These are phyloP conservation scores for Cladosporium sp. DNA, from an alignment of 2,329 filamentous ascomycete genomes.

Conservation along the genomic window DNA sequence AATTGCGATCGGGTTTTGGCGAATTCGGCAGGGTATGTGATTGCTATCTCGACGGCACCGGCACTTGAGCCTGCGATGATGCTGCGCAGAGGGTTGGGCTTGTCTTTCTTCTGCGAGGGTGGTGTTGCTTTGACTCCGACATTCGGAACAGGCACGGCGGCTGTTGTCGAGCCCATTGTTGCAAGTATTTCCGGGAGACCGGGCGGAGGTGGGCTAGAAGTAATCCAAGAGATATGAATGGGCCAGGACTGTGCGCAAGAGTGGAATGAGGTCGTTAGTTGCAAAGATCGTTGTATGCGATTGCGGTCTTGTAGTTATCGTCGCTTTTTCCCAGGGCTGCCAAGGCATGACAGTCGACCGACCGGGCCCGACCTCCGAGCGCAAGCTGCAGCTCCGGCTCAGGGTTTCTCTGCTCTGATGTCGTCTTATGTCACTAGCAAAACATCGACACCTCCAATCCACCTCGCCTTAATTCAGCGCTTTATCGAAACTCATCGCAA, in stretches of 20 bases:
- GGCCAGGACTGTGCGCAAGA: not conserved
- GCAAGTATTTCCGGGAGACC: not conserved
- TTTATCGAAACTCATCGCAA: not conserved
- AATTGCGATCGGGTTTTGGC: conserved; percentile 93
- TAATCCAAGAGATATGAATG: not conserved
- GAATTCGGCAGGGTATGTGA: conserved; percentile 94
- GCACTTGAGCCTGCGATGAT: conserved; percentile 90
- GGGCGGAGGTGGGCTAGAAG: no score
- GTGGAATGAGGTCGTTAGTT: no score
- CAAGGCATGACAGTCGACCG: no score
- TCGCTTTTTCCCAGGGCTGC: no score
- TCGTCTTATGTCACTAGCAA: conserved; percentile 4
- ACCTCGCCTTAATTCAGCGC: not conserved
- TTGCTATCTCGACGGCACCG: conserved; percentile 89
- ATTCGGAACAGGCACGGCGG: conserved; percentile 21
- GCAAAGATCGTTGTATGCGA: not conserved
- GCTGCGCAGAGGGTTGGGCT: conserved; percentile 78
- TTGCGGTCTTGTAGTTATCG: not conserved
- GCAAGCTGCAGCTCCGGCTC: not conserved
- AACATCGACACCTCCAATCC: conserved; percentile 4
- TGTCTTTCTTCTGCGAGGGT: conserved; percentile 22
- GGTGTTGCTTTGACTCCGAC: conserved; percentile 16
- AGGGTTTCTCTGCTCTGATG: conserved; percentile 3
- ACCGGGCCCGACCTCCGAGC: not conserved
- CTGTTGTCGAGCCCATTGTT: conserved; percentile 13